These are phyloP conservation scores for Alternaria solani DNA, from an alignment of 2,329 filamentous ascomycete species.

Conservation along the genomic window DNA sequence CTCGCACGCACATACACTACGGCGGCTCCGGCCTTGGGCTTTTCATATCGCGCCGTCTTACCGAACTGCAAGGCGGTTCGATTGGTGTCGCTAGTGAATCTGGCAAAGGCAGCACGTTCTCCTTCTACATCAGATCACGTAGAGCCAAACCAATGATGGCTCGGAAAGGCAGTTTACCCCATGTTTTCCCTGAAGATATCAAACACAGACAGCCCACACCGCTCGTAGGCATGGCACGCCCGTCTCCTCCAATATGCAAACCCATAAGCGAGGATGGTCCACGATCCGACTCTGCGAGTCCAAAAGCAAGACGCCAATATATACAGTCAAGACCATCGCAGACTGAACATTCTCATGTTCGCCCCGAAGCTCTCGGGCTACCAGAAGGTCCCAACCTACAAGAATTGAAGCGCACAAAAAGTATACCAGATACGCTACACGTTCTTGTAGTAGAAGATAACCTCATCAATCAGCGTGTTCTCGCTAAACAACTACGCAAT, in stretches of 20 bases:
- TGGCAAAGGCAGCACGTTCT: conserved; percentile 41
- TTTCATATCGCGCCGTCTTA: conserved; percentile 44
- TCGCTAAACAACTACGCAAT: conserved; percentile 51
- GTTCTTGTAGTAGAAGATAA: conserved; percentile 52
- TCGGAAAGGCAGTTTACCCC: conserved; percentile 28
- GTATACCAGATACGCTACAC: conserved; percentile 24
- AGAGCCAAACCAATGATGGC: conserved; percentile 14
- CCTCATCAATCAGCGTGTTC: conserved; percentile 52
- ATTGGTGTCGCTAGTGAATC: conserved; percentile 38
- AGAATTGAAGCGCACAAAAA: conserved; percentile 19
- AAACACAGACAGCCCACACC: conserved; percentile 24
- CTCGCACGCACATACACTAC: conserved; percentile 49
- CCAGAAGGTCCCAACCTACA: conserved; percentile 14
- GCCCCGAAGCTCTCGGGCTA: conserved; percentile 11
- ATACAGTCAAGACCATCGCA: neutral
- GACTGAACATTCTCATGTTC: neutral
- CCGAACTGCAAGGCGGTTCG: conserved; percentile 44
- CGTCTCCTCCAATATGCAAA: conserved; percentile 8
- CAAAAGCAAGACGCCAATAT: neutral
- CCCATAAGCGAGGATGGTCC: neutral
- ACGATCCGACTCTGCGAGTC: neutral
- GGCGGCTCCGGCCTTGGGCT: conserved; percentile 50
- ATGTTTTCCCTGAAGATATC: conserved; percentile 31
- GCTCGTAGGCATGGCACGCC: conserved; percentile 7
- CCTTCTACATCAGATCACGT: conserved; percentile 44